Evolutionary conservation across 2,329 filamentous ascomycete genomes (phyloP).

Genomic region (Capronia epimyces): DNA sequence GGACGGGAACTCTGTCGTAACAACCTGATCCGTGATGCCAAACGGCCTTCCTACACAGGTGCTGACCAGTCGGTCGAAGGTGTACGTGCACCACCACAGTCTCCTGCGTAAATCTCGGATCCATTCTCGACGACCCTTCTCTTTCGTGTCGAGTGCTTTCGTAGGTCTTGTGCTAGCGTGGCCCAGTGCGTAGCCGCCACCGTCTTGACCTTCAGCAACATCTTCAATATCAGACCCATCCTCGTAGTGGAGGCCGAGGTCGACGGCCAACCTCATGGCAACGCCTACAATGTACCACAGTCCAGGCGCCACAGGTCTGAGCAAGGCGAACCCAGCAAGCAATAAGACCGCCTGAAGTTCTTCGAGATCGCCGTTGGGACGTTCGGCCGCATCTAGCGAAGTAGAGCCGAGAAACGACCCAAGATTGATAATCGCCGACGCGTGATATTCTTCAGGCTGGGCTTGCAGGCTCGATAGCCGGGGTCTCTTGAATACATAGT

Average conservation of each 20-base stretch:
- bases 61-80: slow-evolving; percentile 87
- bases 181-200: not conserved
- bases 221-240: slow-evolving; percentile 66
- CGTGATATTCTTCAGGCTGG: slow-evolving; percentile 93
- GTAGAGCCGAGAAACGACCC: slow-evolving; percentile 74
- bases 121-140: slow-evolving; percentile 70
- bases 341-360: slow-evolving; percentile 90
- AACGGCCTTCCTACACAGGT: slow-evolving; percentile 91
- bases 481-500: slow-evolving; percentile 41
- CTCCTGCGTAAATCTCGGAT: slow-evolving; percentile 77
- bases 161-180: slow-evolving; percentile 29
- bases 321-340: slow-evolving; percentile 81
- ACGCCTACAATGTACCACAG: slow-evolving; percentile 97
- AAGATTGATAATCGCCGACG: slow-evolving; percentile 85
- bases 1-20: slow-evolving; percentile 92
- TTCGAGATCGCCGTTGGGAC: slow-evolving; percentile 81
- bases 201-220: slow-evolving; percentile 29
- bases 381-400: slow-evolving; percentile 51
- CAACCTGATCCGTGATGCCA: slow-evolving; percentile 90
- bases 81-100: slow-evolving; percentile 97
- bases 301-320: slow-evolving; percentile 85
- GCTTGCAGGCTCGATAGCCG: slow-evolving; percentile 56
- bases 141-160: slow-evolving; percentile 43
- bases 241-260: slow-evolving; percentile 87
- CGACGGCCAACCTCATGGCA: slow-evolving; percentile 81